Base-by-base conservation (phyloP, 1,139 yeast species). In the Geotrichum candidum region DNA sequence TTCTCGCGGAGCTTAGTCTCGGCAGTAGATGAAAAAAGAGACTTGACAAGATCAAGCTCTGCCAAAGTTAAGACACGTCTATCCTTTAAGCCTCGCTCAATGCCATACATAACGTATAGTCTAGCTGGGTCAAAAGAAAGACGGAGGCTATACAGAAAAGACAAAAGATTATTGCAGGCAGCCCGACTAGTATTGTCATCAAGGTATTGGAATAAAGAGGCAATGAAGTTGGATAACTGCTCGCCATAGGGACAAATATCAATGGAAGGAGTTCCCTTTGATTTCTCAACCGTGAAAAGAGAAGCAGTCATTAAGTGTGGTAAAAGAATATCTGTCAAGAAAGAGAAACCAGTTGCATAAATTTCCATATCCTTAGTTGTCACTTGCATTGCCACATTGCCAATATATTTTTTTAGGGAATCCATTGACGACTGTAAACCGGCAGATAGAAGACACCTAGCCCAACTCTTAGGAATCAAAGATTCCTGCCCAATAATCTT, bases 361-460 rank as follows among this genome's bases (percentile, higher is more conserved):
- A 82, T 74, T 4, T 65, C 66, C 60, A 87, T 74, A 65, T 82
- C 79, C 18, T 79, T 72, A 7, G 75, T 67, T 2, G 84, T 82
- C 58, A 89, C 77, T 2, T 82, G 76, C 54, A 88, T 78, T 54
- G 90, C 76, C 56, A 89, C 72, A 7, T 80, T 78, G 65, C 87
- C 75, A 0, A 90, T 77, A 68, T 84, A 85, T 66, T 83, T 85
- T 62, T 95, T 78, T 0, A 91, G 91, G 7, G 92, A 82, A 62
- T 90, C 96, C 84, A 87, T 85, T 0, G 91, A 81, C 0, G 96
- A 91, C 60, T 78, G 82, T 65, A 90, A 80, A 0, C 96, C 97
- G 4, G 92, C 86, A 0, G 91, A 82, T 3, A 91, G 76, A 25
- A 91, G 75, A 9, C 88, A 80, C 65, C 88, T 77, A 0, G 89